These are phyloP conservation scores for Salvia splendens DNA, from an alignment of 257 asterid genomes.

Conservation along the genomic window DNA sequence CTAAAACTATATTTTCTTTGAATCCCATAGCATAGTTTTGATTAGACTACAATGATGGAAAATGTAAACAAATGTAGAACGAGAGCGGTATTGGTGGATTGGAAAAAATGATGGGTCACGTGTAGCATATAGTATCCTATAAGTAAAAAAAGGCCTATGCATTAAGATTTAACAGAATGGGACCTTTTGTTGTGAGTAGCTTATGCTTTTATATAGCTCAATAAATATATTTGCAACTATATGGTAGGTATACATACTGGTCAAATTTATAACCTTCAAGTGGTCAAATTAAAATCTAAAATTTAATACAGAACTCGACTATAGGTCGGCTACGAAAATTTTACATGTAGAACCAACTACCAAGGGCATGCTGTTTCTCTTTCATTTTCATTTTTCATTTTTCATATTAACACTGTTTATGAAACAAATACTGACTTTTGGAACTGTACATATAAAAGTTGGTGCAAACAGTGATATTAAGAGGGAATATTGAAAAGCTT, in stretches of 20 bases:
- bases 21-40: not conserved
- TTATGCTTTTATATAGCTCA: conserved; percentile 1
- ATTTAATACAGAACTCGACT: not conserved
- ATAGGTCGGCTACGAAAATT: conserved; percentile 25
- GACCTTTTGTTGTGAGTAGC: conserved; percentile 6
- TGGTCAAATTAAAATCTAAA: no score
- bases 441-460: not conserved
- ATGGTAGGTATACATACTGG: conserved; percentile 1
- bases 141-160: conserved; percentile 11
- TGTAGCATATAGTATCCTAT: not conserved
- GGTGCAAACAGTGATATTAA: not conserved
- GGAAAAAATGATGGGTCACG: conserved; percentile 25
- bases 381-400: conserved; percentile 1
- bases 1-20: not conserved
- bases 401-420: not conserved
- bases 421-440: not conserved
- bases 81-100: conserved; percentile 8
- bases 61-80: not conserved
- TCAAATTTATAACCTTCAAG: conserved; percentile 3
- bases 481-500: not conserved
- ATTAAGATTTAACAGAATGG: conserved; percentile 29
- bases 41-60: not conserved
- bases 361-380: not conserved
- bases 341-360: not conserved
- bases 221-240: conserved; percentile 1